phyloP scores from a whole-genome alignment of 2,329 filamentous ascomycete genomes.

The Botryotinia calthae region DNA sequence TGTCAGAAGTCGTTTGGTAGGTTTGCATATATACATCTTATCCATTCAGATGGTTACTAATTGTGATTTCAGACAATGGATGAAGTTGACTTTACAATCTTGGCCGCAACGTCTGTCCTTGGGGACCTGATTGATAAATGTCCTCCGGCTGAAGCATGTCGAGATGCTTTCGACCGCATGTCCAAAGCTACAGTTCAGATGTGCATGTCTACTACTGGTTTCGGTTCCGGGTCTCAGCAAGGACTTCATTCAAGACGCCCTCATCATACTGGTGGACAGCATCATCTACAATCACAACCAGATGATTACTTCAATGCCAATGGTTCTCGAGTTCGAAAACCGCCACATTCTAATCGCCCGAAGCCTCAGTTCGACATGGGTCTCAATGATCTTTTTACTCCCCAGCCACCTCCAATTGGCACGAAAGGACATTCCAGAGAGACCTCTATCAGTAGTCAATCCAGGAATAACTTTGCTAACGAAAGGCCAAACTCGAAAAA shows the following conservation, averaged over 20 bases:
- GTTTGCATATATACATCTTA: conserved; percentile 39
- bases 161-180: conserved; percentile 92
- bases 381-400: conserved; percentile 36
- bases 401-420: background rate
- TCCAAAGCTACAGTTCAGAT: conserved; percentile 94
- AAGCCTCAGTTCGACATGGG: conserved; percentile 39
- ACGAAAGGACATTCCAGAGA: conserved; percentile 4
- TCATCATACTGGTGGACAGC: conserved; percentile 24
- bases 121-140: conserved; percentile 92
- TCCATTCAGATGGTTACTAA: conserved; percentile 13
- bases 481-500: conserved; percentile 8
- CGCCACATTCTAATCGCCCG: conserved; percentile 26
- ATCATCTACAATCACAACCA: conserved; percentile 12
- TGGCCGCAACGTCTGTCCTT: conserved; percentile 89
- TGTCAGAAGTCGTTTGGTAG: conserved; percentile 80
- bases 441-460: background rate
- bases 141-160: conserved; percentile 88
- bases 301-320: conserved; percentile 29
- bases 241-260: conserved; percentile 30
- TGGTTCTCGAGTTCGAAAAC: conserved; percentile 17
- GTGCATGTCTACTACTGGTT: conserved; percentile 71
- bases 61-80: conserved; percentile 65
- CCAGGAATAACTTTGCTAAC: background rate
- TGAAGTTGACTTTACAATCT: conserved; percentile 94
- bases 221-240: conserved; percentile 33